These are phyloP conservation scores for Rhodotorula graminis DNA, from an alignment of 768 basidiomycete species.

Conservation along the genomic window DNA sequence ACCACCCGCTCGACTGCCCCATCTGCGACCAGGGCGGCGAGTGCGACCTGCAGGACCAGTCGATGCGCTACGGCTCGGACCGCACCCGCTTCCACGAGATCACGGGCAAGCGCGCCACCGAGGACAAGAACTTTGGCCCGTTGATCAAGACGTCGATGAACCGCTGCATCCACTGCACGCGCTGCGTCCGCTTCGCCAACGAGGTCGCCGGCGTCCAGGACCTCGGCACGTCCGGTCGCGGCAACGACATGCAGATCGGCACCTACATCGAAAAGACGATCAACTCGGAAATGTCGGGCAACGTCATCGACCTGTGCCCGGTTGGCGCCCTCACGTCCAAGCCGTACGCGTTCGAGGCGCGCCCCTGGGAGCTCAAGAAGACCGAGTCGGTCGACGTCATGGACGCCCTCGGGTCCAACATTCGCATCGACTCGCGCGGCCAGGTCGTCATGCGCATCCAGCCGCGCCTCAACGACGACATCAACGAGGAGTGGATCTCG, in stretches of 20 bases:
- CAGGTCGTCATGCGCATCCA: slow-evolving; percentile 96
- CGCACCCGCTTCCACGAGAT: slow-evolving; percentile 98
- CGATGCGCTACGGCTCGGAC: slow-evolving; percentile 98
- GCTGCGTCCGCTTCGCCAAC: slow-evolving; percentile 97
- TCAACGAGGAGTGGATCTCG: slow-evolving; percentile 99
- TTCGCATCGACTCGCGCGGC: slow-evolving; percentile 89
- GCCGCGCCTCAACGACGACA: slow-evolving; percentile 90
- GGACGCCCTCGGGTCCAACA: slow-evolving; percentile 93
- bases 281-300: slow-evolving; percentile 95
- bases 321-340: slow-evolving; percentile 98
- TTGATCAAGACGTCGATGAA: slow-evolving; percentile 99
- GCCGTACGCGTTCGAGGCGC: slow-evolving; percentile 94
- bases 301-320: slow-evolving; percentile 93
- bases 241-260: slow-evolving; percentile 97
- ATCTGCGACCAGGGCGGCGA: slow-evolving; percentile 99
- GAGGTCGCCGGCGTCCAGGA: slow-evolving; percentile 99
- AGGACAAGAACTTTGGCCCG: slow-evolving; percentile 96
- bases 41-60: slow-evolving; percentile 97
- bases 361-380: slow-evolving; percentile 98
- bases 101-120: slow-evolving; percentile 92
- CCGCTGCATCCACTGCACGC: slow-evolving; percentile 98
- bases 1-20: slow-evolving; percentile 97
- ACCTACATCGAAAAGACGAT: slow-evolving; percentile 97
- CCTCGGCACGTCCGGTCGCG: slow-evolving; percentile 90
- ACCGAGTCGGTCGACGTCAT: slow-evolving; percentile 94